Evolutionary conservation across 2,329 filamentous ascomycete species (phyloP), one percentile per base, ranked within the genome.

Genomic region (Fusarium temperatum): DNA sequence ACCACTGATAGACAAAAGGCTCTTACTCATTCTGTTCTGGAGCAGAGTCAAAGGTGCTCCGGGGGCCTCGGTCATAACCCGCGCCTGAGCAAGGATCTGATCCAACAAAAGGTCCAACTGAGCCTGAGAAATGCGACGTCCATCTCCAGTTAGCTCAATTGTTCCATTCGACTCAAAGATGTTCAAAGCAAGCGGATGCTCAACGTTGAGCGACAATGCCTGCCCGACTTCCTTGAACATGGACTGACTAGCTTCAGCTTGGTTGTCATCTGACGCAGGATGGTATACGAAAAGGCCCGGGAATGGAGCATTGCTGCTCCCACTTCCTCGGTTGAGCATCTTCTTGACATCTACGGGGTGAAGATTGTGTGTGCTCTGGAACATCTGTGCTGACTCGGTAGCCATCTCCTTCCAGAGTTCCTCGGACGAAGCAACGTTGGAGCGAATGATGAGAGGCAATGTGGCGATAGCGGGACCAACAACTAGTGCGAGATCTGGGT

Each of bases 311-410:
- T 56, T 65, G 30, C 44, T 60, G 1, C 45, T 50, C 2, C 26
- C 41, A 1, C 26, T 57, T 13, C 58, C 50, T 7, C 47, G 39
- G 5, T 72, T 73, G 9, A 72, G 58, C 36, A 73, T 72, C 14
- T 54, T 72, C 41, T 72, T 72, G 11, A 73, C 26, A 28, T 72
- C 69, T 0, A 72, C 70, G 0, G 70, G 70, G 13, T 72, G 70
- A 3, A 72, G 32, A 4, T 42, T 60, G 8, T 72, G 58, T 0
- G 70, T 45, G 8, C 38, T 51, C 14, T 67, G 47, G 11, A 67
- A 67, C 7, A 67, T 17, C 6, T 60, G 18, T 14, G 65, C 20
- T 8, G 63, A 67, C 7, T 73, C 64, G 5, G 26, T 2, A 1
- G 35, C 22, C 64, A 72, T 72, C 2, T 73, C 58, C 4, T 18